Conservation (phyloP, 371 early-diverging fungal species). For the Neoconidiobolus thromboides region DNA sequence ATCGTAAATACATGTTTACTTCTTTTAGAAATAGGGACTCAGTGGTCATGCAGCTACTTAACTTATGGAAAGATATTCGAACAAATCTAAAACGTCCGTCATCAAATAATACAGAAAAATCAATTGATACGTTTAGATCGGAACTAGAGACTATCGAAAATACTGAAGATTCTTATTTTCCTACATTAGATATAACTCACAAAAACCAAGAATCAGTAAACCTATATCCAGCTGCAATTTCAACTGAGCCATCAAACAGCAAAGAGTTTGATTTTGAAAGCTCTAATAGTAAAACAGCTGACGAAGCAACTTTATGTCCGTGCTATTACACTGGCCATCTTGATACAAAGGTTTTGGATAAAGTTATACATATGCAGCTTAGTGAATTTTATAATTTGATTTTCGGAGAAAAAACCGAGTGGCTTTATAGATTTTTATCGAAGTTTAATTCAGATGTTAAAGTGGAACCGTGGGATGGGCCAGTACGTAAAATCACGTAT, state of each 20-base stretch:
- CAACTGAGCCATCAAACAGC: not conserved
- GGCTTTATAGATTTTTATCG: not conserved
- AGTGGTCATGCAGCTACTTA: not conserved
- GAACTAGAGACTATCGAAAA: not conserved
- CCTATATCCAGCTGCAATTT: not conserved
- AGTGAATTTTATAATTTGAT: not conserved
- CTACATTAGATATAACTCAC: not conserved
- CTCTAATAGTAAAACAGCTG: not conserved
- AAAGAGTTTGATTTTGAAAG: not conserved
- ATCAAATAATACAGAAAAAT: not conserved
- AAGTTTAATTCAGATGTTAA: not conserved
- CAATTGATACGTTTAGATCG: not conserved
- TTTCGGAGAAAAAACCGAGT: not conserved
- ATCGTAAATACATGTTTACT: slow-evolving; percentile 20
- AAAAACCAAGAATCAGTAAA: not conserved
- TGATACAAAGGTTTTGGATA: not conserved
- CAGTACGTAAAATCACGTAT: not conserved
- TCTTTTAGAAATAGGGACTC: not conserved
- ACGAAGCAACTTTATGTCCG: not conserved
- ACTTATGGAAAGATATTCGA: not conserved
- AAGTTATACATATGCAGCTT: not conserved
- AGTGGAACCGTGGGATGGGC: not conserved
- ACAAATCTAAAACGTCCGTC: not conserved
- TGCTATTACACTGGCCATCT: not conserved
- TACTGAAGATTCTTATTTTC: not conserved